Base-by-base conservation (phyloP, 129 eudicot species). In the Flaveria brownii region DNA sequence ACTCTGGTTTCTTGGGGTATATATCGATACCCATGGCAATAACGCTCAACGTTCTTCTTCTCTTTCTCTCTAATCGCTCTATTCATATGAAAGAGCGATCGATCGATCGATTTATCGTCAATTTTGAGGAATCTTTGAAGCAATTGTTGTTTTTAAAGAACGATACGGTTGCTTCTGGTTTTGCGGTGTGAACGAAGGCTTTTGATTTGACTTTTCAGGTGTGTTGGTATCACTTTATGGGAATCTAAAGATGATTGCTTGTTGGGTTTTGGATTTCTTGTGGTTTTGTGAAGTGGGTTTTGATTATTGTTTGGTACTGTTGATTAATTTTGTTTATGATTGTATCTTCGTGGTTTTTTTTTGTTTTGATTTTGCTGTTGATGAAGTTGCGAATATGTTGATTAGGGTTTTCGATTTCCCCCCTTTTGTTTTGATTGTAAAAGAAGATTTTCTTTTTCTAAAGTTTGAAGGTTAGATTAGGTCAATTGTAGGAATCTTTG, bases 121-220 rank as follows among this genome's bases (percentile, higher is more conserved):
- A 62, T 63, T 47, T 72, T 75, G 23, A 17, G 62, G 18, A 63
- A 75, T 61, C 17, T 26, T 61, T 61, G 67, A 10, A 2, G n/a
- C 14, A 28, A 25, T 8, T 67, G 25, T 18, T 14, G 55, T 43
- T 55, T 73, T 56, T 50, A 41, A 56, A 55, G 77, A 55, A 72
- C 41, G 67, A 49, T 49, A 43, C 55, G 78, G 12, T 9, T 74
- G 68, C 26, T 60, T 74, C 45, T 60, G 10, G 15, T n/a, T 56
- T 36, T 73, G 68, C 22, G 69, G 41, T 36, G 41, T 36, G 41
- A 36, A 59, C 78, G 25, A 59, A 73, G 69, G 69, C 16, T 59
- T n/a, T 73, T 57, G 72, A 49, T 75, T 63, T 62, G 62, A 61
- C 42, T 59, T 28, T 63, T 63, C 69, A 76, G 73, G 80, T 76